These are phyloP conservation scores for Leccinum longicurvipes DNA, from an alignment of 768 basidiomycete species.

Conservation along the genomic window DNA sequence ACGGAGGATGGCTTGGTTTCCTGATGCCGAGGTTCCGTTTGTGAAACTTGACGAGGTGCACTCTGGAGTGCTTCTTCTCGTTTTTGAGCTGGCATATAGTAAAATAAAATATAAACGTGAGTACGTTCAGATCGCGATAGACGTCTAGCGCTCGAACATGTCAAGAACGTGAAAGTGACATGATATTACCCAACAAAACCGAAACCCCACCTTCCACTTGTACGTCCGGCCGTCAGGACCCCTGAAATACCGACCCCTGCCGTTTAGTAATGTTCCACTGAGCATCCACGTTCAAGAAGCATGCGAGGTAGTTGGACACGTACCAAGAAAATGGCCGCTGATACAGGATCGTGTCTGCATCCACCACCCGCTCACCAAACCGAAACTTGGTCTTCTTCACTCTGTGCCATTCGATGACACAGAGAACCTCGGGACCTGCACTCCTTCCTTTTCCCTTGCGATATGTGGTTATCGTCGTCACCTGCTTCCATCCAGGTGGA, in stretches of 20 bases:
- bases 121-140: not conserved
- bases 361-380: constrained; percentile 22
- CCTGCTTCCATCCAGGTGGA: constrained; percentile 10
- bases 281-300: not conserved
- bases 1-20: constrained; percentile 16
- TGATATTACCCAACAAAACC: constrained; percentile 18
- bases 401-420: constrained; percentile 30
- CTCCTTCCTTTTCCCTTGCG: not conserved
- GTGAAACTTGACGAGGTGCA: constrained; percentile 17
- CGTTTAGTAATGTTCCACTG: not conserved
- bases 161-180: not conserved
- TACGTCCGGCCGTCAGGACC: constrained; percentile 32
- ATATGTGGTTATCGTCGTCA: constrained; percentile 11
- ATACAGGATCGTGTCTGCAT: constrained; percentile 15
- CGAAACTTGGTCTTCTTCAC: constrained; percentile 25
- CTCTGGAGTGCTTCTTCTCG: constrained; percentile 10
- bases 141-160: not conserved
- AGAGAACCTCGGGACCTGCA: constrained; percentile 15
- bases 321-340: constrained; percentile 11
- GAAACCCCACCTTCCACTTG: constrained; percentile 28
- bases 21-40: constrained; percentile 16
- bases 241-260: constrained; percentile 27
- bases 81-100: constrained; percentile 9
- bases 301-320: not conserved
- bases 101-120: not conserved